These are phyloP conservation scores for Fistulifera solaris DNA, from an alignment of 108 stramenopile genomes.

Conservation along the genomic window DNA sequence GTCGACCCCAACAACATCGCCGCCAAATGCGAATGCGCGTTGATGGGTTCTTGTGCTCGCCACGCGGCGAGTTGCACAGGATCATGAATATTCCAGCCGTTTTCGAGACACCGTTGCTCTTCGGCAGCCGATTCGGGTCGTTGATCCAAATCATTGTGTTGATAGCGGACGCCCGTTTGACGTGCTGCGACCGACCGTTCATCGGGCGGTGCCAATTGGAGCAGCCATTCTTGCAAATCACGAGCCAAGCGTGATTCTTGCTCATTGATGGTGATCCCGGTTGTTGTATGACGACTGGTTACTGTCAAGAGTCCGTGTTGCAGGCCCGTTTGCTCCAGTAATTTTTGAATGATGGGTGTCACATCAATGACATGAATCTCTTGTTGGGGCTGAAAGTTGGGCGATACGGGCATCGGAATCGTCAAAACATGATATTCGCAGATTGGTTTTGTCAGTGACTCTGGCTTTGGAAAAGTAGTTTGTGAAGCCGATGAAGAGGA, in stretches of 20 bases:
- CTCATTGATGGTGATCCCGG: constrained; percentile 82
- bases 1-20: constrained; percentile 70
- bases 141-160: constrained; percentile 79
- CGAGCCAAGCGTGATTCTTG: constrained; percentile 60
- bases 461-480: constrained; percentile 25
- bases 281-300: constrained; percentile 78
- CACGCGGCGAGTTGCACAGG: constrained; percentile 47
- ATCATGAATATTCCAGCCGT: constrained; percentile 82
- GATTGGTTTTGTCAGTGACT: constrained; percentile 28
- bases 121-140: constrained; percentile 74
- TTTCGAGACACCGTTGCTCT: constrained; percentile 68
- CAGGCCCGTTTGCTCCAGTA: constrained; percentile 49
- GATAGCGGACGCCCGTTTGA: constrained; percentile 36
- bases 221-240: constrained; percentile 56
- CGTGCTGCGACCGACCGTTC: constrained; percentile 32
- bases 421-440: constrained; percentile 44
- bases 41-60: constrained; percentile 85
- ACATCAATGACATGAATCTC: constrained; percentile 70
- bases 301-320: constrained; percentile 55
- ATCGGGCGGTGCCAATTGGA: constrained; percentile 64
- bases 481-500: too few species aligned
- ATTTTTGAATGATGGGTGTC: constrained; percentile 43
- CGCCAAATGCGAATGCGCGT: constrained; percentile 81
- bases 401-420: constrained; percentile 24
- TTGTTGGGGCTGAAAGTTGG: constrained; percentile 64